Conservation (phyloP, 768 basidiomycete species). For the Symmetrospora coprosmae region DNA sequence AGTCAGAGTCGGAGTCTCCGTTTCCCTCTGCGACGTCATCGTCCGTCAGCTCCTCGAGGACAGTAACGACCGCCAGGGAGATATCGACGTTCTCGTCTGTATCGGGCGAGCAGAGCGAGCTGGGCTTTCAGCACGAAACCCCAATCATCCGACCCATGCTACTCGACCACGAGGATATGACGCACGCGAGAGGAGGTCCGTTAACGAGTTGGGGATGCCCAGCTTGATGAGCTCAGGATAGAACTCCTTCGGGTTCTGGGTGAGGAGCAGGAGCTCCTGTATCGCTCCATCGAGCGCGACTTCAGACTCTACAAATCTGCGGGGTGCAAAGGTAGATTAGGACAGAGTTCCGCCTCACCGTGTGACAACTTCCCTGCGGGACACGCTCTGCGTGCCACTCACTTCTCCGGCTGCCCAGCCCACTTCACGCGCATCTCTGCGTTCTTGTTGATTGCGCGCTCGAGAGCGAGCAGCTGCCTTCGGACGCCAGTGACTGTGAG, state of each 20-base stretch:
- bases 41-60: slow-evolving; percentile 86
- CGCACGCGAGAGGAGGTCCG: slow-evolving; percentile 51
- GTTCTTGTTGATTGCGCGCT: slow-evolving; percentile 83
- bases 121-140: too few species aligned
- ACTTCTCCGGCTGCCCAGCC: slow-evolving; percentile 38
- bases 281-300: slow-evolving; percentile 79
- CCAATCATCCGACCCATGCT: too few species aligned
- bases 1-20: slow-evolving; percentile 46
- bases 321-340: not conserved
- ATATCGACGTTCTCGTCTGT: slow-evolving; percentile 96
- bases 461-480: slow-evolving; percentile 61
- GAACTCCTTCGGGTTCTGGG: slow-evolving; percentile 64
- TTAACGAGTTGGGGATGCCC: slow-evolving; percentile 53
- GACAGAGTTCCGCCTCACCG: not conserved
- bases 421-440: slow-evolving; percentile 93
- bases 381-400: not conserved
- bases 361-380: not conserved
- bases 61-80: slow-evolving; percentile 83
- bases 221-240: slow-evolving; percentile 80
- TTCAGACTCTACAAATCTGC: slow-evolving; percentile 98
- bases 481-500: slow-evolving; percentile 54
- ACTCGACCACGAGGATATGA: too few species aligned
- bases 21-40: slow-evolving; percentile 75
- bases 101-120: not conserved
- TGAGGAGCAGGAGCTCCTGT: slow-evolving; percentile 72